Conservation (phyloP, 768 basidiomycete genomes). For the Multifurca ochricompacta region DNA sequence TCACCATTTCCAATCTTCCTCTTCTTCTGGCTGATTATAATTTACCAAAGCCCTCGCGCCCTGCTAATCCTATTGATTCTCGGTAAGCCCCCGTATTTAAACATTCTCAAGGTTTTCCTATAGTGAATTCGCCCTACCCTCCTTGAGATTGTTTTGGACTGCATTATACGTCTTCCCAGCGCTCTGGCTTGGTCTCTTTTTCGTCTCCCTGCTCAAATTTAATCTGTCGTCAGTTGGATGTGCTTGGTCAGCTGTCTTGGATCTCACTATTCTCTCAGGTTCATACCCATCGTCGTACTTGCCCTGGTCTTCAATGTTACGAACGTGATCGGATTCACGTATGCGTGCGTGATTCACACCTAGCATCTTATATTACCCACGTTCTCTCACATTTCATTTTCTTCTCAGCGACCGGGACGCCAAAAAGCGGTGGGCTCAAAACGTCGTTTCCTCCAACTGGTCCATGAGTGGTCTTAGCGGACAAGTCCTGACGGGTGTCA, state of each 20-base stretch:
- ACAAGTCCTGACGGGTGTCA: slow-evolving; percentile 70
- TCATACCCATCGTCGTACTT: slow-evolving; percentile 88
- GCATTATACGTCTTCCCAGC: slow-evolving; percentile 86
- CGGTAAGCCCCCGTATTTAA: slow-evolving; percentile 44
- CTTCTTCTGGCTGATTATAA: background rate
- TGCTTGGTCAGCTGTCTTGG: slow-evolving; percentile 5
- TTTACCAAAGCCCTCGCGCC: slow-evolving; percentile 63
- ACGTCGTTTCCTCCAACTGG: slow-evolving; percentile 62
- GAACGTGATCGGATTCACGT: slow-evolving; percentile 95
- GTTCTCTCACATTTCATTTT: background rate
- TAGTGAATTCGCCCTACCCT: background rate
- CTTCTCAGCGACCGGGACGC: slow-evolving; percentile 75
- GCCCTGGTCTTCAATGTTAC: slow-evolving; percentile 95
- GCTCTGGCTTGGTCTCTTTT: slow-evolving; percentile 79
- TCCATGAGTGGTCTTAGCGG: slow-evolving; percentile 77
- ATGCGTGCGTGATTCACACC: slow-evolving; percentile 51
- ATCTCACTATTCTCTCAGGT: slow-evolving; percentile 43
- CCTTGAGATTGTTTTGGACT: slow-evolving; percentile 39
- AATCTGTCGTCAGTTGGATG: slow-evolving; percentile 62
- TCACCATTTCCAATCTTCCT: background rate
- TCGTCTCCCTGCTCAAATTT: slow-evolving; percentile 86
- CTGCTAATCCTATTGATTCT: slow-evolving; percentile 82
- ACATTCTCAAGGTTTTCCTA: background rate
- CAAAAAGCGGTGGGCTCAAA: slow-evolving; percentile 84
- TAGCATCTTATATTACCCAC: background rate